Base-by-base conservation (phyloP, 441 rosid species). In the Gossypium gossypioides region DNA sequence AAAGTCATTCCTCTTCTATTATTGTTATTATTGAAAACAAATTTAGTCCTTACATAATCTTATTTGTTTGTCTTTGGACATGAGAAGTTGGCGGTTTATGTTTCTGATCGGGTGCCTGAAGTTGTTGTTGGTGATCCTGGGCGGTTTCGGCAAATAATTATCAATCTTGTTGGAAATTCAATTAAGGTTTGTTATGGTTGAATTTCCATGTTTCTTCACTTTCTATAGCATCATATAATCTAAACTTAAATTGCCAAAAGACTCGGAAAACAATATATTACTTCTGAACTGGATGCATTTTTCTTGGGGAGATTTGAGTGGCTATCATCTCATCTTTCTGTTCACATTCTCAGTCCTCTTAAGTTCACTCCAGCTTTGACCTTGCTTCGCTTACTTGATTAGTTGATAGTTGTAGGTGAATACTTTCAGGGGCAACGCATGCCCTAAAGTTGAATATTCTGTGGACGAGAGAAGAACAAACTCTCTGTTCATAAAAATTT, bases 91-190 rank as follows among this genome's bases (percentile, higher is more conserved):
- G 98, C 93, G 0, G 83, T 88, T 69, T 92, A 89, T 80, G 97
- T 92, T 69, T 92, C 98, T 15, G 74, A 85, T 57, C 84, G 79
- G 61, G 93, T 95, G 72, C 97, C 99, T 61, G 88, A 85, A 73
- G 85, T 87, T 70, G 87, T 95, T 19, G 75, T 86, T 60, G 99
- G 99, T 67, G 99, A 95, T 76, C 92, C 97, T 25, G 85, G 87
- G 50, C 87, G 98, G 56, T 88, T 95, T 75, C 78, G 89, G 76
- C 99, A 95, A 84, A 95, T 95, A 72, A 86, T 95, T 58, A 87
- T 92, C 22, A 92, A 95, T 81, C 95, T 95, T 22, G 97, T 95
- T 54, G 97, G 99, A 72, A 95, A 95, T 84, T 92, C 97, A 44
- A 85, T 91, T 57, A 95, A 95, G 93, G 99, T 91, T 68, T 50